These are phyloP conservation scores for Trichoderma hamatum DNA, from an alignment of 2,329 filamentous ascomycete genomes.

Conservation along the genomic window DNA sequence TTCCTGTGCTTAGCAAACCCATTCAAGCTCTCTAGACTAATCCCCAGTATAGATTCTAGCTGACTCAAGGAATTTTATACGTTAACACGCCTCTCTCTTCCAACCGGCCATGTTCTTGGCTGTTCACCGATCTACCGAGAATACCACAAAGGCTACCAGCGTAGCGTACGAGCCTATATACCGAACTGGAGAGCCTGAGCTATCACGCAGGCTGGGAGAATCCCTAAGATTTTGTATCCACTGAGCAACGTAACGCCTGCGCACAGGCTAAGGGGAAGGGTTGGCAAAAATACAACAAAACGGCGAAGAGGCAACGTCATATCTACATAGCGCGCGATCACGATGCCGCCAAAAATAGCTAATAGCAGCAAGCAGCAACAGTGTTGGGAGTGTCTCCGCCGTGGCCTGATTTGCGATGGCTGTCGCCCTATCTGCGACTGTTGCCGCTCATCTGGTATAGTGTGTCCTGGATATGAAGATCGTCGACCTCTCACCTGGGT, in stretches of 20 bases:
- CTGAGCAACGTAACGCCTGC: neutral
- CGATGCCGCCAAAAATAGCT: neutral
- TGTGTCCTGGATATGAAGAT: slow-evolving; percentile 46
- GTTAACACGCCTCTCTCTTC: neutral
- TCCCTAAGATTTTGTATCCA: neutral
- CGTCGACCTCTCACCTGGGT: slow-evolving; percentile 45
- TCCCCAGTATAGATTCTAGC: neutral
- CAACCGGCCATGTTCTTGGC: neutral
- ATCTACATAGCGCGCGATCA: neutral
- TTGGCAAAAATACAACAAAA: neutral
- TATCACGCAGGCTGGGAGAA: neutral
- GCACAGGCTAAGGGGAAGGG: neutral
- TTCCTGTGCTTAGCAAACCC: neutral
- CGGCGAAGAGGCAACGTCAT: neutral
- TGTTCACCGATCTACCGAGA: neutral
- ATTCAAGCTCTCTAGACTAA: neutral
- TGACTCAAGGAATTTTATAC: neutral
- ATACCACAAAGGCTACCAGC: neutral
- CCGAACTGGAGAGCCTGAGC: neutral
- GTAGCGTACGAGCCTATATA: neutral
- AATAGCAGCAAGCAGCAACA: slow-evolving; percentile 29
- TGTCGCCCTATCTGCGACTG: slow-evolving; percentile 42
- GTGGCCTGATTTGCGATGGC: slow-evolving; percentile 45
- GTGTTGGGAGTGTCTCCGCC: slow-evolving; percentile 48
- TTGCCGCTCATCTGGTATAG: slow-evolving; percentile 38